Conservation (phyloP, 208 protist species). For the Trypanosoma vivax region DNA sequence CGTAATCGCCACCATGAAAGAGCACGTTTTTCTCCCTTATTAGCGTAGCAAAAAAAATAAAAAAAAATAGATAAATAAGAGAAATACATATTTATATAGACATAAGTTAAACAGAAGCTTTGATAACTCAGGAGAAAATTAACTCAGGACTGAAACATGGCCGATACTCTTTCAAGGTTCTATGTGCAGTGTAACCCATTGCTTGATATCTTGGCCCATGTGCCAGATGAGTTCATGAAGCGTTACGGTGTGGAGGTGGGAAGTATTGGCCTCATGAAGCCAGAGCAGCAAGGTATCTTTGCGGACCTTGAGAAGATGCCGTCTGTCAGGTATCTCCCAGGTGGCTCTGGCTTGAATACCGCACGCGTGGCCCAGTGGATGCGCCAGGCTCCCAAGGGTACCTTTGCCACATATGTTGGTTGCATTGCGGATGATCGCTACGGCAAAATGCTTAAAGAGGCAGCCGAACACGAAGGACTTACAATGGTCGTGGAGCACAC, state of each 20-base stretch:
- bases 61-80: conserved; percentile 6
- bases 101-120: not conserved
- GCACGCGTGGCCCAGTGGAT: conserved; percentile 94
- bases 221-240: conserved; percentile 83
- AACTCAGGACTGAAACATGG: not conserved
- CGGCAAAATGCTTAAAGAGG: conserved; percentile 71
- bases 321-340: conserved; percentile 93
- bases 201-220: conserved; percentile 95
- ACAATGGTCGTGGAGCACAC: conserved; percentile 82
- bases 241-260: conserved; percentile 88
- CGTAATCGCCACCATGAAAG: too few species aligned
- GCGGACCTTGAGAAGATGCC: conserved; percentile 68
- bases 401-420: conserved; percentile 84
- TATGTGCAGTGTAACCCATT: conserved; percentile 96
- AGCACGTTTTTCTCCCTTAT: not conserved
- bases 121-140: not conserved
- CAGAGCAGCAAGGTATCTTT: conserved; percentile 93
- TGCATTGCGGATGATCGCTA: conserved; percentile 95
- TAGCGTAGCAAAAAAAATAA: not conserved
- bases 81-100: not conserved
- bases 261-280: conserved; percentile 83
- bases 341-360: conserved; percentile 97
- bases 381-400: conserved; percentile 38
- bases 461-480: conserved; percentile 89
- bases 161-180: conserved; percentile 27